Conservation (phyloP, 192 early-diverging fungal species). For the Rhizoclosmatium globosum region DNA sequence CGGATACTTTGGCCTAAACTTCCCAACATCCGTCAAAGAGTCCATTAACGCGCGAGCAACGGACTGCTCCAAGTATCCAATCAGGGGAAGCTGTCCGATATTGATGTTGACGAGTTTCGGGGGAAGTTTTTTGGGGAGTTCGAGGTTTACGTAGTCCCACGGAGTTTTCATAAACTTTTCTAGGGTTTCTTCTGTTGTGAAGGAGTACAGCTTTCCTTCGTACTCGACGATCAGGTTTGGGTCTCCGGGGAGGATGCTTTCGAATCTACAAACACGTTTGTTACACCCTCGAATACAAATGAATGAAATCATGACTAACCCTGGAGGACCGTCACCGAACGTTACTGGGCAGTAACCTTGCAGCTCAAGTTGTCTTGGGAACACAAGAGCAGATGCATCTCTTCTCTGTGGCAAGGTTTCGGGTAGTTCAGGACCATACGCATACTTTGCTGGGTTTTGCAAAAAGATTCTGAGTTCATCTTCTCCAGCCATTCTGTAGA, state of each 20-base stretch:
- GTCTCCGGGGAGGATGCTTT: constrained; percentile 53
- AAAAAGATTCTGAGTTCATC: constrained; percentile 52
- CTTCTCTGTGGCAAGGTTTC: constrained; percentile 46
- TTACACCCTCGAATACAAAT: constrained; percentile 1
- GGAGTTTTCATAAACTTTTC: constrained; percentile 60
- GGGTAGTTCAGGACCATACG: constrained; percentile 46
- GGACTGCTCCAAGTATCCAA: constrained; percentile 66
- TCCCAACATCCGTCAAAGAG: constrained; percentile 51
- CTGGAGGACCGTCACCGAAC: constrained; percentile 46
- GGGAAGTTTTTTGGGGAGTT: constrained; percentile 60
- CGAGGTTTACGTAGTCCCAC: constrained; percentile 51
- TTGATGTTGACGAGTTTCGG: constrained; percentile 50
- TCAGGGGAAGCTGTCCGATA: constrained; percentile 52
- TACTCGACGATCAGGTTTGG: constrained; percentile 56
- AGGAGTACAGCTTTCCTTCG: constrained; percentile 53
- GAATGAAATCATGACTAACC: constrained; percentile 40
- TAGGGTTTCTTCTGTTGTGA: constrained; percentile 42
- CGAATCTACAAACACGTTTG: constrained; percentile 40
- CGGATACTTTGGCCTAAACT: constrained; percentile 59
- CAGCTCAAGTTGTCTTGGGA: constrained; percentile 62
- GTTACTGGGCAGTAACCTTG: constrained; percentile 69
- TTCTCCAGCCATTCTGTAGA: constrained; percentile 47
- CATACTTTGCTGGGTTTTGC: constrained; percentile 50
- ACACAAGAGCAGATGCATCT: constrained; percentile 45
- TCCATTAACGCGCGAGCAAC: constrained; percentile 50